Conservation (phyloP, 345 rosid genomes). For the Gossypium ekmanianum region DNA sequence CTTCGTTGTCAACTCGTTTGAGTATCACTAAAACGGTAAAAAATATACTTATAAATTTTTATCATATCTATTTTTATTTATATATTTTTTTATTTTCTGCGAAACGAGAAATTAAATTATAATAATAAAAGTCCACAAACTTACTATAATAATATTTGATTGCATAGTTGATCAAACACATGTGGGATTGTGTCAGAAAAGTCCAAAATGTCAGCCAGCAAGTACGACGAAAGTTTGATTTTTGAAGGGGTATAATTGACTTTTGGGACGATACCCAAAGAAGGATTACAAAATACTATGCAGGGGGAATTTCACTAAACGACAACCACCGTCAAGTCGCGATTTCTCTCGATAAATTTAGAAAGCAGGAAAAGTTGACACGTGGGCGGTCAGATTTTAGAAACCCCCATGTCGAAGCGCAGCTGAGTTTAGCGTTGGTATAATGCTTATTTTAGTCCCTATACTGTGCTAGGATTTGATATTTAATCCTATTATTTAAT, state of each 20-base stretch:
- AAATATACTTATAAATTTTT: accelerated
- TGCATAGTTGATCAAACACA: neutral
- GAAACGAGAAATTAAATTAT: neutral
- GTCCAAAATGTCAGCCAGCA: neutral
- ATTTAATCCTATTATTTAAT: neutral
- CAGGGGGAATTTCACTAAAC: slow-evolving; percentile 16
- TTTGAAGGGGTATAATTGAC: slow-evolving; percentile 17
- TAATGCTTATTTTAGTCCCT: neutral
- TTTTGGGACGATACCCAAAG: neutral
- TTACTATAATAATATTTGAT: neutral
- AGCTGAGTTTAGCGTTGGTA: neutral
- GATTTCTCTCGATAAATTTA: slow-evolving; percentile 44
- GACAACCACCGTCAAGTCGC: slow-evolving; percentile 59
- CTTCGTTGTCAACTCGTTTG: accelerated
- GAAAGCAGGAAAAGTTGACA: slow-evolving; percentile 26
- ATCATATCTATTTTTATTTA: no score
- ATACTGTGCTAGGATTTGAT: no score
- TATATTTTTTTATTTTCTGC: no score
- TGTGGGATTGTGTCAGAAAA: neutral
- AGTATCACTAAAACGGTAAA: no score
- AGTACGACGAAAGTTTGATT: no score
- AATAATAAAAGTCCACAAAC: neutral
- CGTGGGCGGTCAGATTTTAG: slow-evolving; percentile 41
- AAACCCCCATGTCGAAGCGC: neutral
- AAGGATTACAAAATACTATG: slow-evolving; percentile 3